A percentile compares a stretch with the other conserved stretches of the same genome.
phyloP scores from a whole-genome alignment of 176 grass and related monocot species.

The Poa pratensis region DNA sequence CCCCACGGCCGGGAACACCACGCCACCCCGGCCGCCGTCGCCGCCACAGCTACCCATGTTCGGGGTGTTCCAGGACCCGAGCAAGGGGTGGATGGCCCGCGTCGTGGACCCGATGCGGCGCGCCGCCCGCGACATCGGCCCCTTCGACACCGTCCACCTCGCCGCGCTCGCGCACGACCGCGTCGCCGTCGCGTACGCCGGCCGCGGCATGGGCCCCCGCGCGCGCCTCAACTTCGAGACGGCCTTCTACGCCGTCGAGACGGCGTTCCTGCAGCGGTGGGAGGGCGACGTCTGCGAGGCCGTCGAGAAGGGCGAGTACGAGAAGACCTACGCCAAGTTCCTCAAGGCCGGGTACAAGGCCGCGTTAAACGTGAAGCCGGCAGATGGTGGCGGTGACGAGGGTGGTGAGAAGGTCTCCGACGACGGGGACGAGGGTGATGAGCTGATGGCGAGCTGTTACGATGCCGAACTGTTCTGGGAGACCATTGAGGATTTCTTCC shows the following conservation, averaged over 20 bases:
- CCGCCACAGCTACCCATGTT: not conserved
- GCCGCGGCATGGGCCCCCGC: not conserved
- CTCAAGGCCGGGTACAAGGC: not conserved
- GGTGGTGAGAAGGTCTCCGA: not conserved
- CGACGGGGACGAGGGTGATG: not conserved
- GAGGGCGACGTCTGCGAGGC: constrained; percentile 16
- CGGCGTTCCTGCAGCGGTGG: constrained; percentile 34
- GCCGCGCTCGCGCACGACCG: constrained; percentile 59
- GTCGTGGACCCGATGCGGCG: not conserved
- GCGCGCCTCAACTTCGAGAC: constrained; percentile 6
- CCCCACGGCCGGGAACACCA: not conserved
- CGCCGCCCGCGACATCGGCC: not conserved
- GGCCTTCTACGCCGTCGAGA: constrained; percentile 38
- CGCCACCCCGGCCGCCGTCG: not conserved
- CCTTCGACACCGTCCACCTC: constrained; percentile 30
- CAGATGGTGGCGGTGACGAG: not conserved
- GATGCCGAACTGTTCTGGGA: not conserved
- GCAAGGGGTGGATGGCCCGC: constrained; percentile 29
- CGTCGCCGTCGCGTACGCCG: constrained; percentile 23
- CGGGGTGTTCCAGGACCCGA: constrained; percentile 15
- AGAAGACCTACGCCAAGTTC: constrained; percentile 39
- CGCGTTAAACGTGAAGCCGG: not conserved
- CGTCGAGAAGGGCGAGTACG: constrained; percentile 38
- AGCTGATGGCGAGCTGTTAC: not conserved
- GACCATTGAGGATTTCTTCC: constrained; percentile 1